phyloP scores from a whole-genome alignment of 306 rosid genomes.

The Begonia masoniana region DNA sequence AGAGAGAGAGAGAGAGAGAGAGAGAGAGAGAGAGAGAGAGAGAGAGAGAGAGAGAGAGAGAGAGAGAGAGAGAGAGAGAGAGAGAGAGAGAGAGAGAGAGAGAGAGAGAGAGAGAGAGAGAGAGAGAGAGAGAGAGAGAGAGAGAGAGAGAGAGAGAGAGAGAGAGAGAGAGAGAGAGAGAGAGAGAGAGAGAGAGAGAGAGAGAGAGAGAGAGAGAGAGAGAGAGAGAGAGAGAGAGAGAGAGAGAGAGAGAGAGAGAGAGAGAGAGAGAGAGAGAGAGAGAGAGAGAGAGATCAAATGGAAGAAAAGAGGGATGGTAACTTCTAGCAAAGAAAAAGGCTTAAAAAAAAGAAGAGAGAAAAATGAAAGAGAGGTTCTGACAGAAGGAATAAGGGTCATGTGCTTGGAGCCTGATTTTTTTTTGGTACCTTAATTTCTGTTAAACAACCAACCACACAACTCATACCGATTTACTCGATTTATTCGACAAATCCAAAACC shows the following conservation, averaged over 20 bases:
- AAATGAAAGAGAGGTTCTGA: conserved; percentile 29
- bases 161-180: conserved; percentile 18
- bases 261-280: conserved; percentile 22
- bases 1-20: conserved; percentile 18
- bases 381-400: conserved; percentile 92
- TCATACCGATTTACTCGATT: no score
- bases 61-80: conserved; percentile 7
- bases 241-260: conserved; percentile 7
- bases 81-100: conserved; percentile 22
- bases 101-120: conserved; percentile 5
- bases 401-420: conserved; percentile 55
- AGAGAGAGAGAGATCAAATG: conserved; percentile 11
- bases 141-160: conserved; percentile 11
- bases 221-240: conserved; percentile 21
- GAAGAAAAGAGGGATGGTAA: conserved; percentile 58
- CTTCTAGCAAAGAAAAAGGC: conserved; percentile 81
- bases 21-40: conserved; percentile 9
- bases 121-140: conserved; percentile 20
- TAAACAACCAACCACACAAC: no score
- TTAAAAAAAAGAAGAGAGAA: conserved; percentile 20
- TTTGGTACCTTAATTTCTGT: conserved; percentile 32
- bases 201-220: conserved; percentile 9
- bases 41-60: conserved; percentile 21
- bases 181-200: conserved; percentile 18
- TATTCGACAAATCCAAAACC: no score